Conservation (phyloP, 1,284 basidiomycete species). For the Apiotrichum sp. region DNA sequence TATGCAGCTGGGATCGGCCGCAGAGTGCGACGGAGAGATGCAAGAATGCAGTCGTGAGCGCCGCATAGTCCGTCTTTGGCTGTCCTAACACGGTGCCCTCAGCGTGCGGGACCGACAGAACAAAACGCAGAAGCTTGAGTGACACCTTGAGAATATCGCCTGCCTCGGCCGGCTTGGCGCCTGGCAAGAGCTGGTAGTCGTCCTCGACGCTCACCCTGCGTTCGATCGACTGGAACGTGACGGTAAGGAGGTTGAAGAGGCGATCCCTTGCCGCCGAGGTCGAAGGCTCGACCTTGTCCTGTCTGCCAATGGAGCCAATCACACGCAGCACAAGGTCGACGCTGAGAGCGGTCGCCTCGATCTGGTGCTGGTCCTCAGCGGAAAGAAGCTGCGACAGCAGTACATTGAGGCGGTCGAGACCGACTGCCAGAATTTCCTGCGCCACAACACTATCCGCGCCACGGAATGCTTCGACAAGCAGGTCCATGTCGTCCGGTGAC, state of each 20-base stretch:
- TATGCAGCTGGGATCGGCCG: slow-evolving; percentile 6
- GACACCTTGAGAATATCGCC: slow-evolving; percentile 26
- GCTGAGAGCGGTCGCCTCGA: slow-evolving; percentile 19
- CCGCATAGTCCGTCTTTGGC: slow-evolving; percentile 36
- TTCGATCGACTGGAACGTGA: slow-evolving; percentile 36
- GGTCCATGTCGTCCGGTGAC: slow-evolving; percentile 38
- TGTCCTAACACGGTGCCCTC: slow-evolving; percentile 19
- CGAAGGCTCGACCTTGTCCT: slow-evolving; percentile 8
- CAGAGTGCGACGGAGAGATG: slow-evolving; percentile 20
- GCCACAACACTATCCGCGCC: slow-evolving; percentile 38
- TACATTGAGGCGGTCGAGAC: slow-evolving; percentile 31
- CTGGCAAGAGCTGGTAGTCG: slow-evolving; percentile 23
- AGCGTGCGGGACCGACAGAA: slow-evolving; percentile 20
- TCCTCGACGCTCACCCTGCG: slow-evolving; percentile 24
- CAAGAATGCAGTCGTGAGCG: slow-evolving; percentile 27
- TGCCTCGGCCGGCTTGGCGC: slow-evolving; percentile 25
- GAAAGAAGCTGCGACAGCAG: slow-evolving; percentile 31
- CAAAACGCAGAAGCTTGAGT: slow-evolving; percentile 31
- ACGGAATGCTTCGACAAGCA: slow-evolving; percentile 40
- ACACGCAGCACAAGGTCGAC: slow-evolving; percentile 39
- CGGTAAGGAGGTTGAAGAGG: slow-evolving; percentile 31
- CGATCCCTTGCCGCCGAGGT: slow-evolving; percentile 28
- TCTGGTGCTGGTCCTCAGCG: slow-evolving; percentile 30
- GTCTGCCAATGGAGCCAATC: slow-evolving; percentile 22
- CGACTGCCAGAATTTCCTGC: slow-evolving; percentile 37